Conservation (phyloP, 2,329 filamentous ascomycete species). For the Fusarium tanahbumbuense region DNA sequence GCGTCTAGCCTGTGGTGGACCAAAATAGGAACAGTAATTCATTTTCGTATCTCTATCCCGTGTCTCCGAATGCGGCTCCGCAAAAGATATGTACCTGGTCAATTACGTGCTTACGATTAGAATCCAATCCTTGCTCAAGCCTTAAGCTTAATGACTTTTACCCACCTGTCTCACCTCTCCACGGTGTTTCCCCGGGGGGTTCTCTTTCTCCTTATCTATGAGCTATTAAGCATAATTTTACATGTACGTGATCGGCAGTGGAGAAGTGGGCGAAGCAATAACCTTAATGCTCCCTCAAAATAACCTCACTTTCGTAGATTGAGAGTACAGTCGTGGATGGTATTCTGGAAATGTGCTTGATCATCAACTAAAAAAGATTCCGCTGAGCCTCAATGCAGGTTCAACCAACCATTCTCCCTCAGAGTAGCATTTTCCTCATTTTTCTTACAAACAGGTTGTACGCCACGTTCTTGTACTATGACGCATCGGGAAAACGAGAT, state of each 20-base stretch:
- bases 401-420: not conserved
- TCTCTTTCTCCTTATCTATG: slow-evolving; percentile 17
- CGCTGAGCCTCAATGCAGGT: slow-evolving; percentile 23
- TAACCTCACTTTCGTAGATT: not conserved
- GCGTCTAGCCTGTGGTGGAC: not conserved
- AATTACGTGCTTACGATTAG: not conserved
- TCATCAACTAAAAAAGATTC: not conserved
- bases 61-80: slow-evolving; percentile 21
- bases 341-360: not conserved
- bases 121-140: not conserved
- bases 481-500: slow-evolving; percentile 8
- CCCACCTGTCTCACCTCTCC: slow-evolving; percentile 4
- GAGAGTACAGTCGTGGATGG: not conserved
- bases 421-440: slow-evolving; percentile 1
- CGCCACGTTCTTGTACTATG: slow-evolving; percentile 1
- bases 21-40: not conserved
- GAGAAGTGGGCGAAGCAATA: slow-evolving; percentile 15
- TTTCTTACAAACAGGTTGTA: not conserved
- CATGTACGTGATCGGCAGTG: slow-evolving; percentile 14
- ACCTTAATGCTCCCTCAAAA: slow-evolving; percentile 6
- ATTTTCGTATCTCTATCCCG: slow-evolving; percentile 16
- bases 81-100: not conserved
- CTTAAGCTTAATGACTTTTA: not conserved
- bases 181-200: not conserved
- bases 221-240: slow-evolving; percentile 33